phyloP scores from a whole-genome alignment of 2,329 filamentous ascomycete species.

The Tolypocladium sp. region DNA sequence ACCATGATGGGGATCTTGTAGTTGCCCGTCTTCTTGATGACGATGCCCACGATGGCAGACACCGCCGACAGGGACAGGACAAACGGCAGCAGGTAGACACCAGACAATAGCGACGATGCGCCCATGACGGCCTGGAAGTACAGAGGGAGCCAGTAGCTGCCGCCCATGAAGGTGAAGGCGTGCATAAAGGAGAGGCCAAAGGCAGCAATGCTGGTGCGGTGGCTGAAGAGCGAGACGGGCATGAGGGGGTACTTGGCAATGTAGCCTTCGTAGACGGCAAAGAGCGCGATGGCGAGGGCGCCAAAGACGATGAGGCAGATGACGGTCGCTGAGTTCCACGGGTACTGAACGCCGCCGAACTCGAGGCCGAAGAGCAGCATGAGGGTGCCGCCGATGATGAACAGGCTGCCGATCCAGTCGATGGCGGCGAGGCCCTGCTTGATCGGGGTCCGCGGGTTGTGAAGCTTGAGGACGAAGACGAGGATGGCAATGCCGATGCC shows the following conservation, averaged over 20 bases:
- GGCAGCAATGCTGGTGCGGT: constrained; percentile 55
- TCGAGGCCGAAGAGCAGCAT: constrained; percentile 84
- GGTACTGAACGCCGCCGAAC: constrained; percentile 66
- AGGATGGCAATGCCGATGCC: constrained; percentile 38
- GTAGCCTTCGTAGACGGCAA: constrained; percentile 64
- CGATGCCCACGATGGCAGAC: constrained; percentile 47
- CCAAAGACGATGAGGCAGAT: constrained; percentile 74
- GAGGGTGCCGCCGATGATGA: constrained; percentile 67
- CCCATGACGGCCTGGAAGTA: constrained; percentile 75
- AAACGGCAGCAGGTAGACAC: constrained; percentile 65
- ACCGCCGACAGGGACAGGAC: constrained; percentile 57
- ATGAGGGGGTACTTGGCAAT: constrained; percentile 71
- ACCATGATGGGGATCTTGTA: constrained; percentile 53
- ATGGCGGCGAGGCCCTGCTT: constrained; percentile 53
- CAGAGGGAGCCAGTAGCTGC: constrained; percentile 71
- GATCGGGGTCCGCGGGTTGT: constrained; percentile 57
- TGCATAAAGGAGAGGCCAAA: constrained; percentile 63
- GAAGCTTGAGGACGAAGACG: constrained; percentile 56
- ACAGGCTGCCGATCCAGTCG: constrained; percentile 45
- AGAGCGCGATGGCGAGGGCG: constrained; percentile 50
- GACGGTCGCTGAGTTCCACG: constrained; percentile 68
- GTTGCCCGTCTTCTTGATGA: constrained; percentile 55
- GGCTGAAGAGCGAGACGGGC: constrained; percentile 61
- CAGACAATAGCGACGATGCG: constrained; percentile 59
- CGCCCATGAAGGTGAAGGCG: constrained; percentile 68